A percentile compares a stretch with the other conserved stretches of the same genome.
phyloP scores from a whole-genome alignment of 352 stramenopile genomes.

The Globisporangium cederbergense region DNA sequence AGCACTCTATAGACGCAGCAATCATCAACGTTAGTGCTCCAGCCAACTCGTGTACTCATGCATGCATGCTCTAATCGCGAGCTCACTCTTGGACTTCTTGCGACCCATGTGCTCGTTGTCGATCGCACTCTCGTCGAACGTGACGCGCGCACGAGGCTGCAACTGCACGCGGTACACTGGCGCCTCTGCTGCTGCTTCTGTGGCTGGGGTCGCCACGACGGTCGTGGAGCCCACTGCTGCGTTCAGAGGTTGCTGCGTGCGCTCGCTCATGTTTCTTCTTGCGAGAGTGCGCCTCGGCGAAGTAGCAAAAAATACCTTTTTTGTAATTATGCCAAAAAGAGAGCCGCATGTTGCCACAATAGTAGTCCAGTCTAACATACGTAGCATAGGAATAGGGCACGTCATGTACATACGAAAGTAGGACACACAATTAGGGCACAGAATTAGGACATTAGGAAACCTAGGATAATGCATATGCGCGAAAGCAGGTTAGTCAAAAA shows the following conservation, averaged over 20 bases:
- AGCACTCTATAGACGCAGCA: constrained; percentile 67
- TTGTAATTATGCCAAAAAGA: no score
- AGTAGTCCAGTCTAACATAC: no score
- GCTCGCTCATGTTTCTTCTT: constrained; percentile 28
- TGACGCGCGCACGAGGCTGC: constrained; percentile 77
- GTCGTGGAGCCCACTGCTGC: constrained; percentile 23
- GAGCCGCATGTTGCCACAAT: no score
- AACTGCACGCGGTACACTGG: constrained; percentile 72
- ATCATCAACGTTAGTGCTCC: neutral
- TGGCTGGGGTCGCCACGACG: constrained; percentile 20
- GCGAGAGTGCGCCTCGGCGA: no score
- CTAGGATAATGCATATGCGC: no score
- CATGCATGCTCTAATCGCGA: neutral
- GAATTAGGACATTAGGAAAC: no score
- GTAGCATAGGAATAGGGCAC: no score
- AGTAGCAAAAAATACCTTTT: no score
- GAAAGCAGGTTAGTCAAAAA: no score
- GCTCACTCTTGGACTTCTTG: constrained; percentile 89
- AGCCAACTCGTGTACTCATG: neutral
- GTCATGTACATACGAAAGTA: no score
- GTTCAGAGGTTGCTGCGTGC: constrained; percentile 20
- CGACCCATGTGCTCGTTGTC: constrained; percentile 92
- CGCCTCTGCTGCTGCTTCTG: constrained; percentile 15
- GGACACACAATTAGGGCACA: no score
- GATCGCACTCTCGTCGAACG: constrained; percentile 86